These are phyloP conservation scores for Liquidambar formosana DNA, from an alignment of 164 flowering plant species.

Conservation along the genomic window DNA sequence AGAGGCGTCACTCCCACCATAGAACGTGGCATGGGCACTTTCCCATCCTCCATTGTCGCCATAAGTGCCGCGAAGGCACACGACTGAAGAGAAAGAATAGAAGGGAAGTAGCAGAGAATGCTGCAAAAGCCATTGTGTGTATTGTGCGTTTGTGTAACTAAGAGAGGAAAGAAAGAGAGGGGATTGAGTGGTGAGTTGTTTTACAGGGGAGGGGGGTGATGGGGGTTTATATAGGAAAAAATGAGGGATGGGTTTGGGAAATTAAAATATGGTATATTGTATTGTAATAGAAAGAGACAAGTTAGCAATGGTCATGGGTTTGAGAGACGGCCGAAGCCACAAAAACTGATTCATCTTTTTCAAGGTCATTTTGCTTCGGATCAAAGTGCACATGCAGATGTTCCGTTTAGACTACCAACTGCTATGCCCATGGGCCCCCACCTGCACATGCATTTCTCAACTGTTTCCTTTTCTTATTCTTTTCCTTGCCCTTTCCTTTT, in stretches of 20 bases:
- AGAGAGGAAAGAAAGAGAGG: not conserved
- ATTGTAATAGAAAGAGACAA: conserved; percentile 13
- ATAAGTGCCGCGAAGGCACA: conserved; percentile 15
- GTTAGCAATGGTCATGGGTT: not conserved
- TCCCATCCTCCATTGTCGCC: conserved; percentile 50
- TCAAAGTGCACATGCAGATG: conserved; percentile 56
- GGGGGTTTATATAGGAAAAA: conserved; percentile 13
- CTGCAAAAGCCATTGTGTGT: conserved; percentile 15
- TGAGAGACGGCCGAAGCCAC: conserved; percentile 4
- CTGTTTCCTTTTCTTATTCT: not conserved
- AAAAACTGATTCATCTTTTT: conserved; percentile 6
- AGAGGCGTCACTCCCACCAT: conserved; percentile 62
- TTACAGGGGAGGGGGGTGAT: not conserved
- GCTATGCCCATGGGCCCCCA: conserved; percentile 28
- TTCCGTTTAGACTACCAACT: conserved; percentile 36
- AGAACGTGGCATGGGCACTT: conserved; percentile 54
- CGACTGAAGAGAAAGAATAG: conserved; percentile 15
- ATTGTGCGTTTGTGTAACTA: not conserved
- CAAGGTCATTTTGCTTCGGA: conserved; percentile 1
- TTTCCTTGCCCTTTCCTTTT: not conserved
- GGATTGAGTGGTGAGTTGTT: too few relatives aligned
- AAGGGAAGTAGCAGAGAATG: conserved; percentile 13
- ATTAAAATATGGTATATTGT: not conserved
- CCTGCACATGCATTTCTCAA: conserved; percentile 44
- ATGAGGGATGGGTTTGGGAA: not conserved